Evolutionary conservation across 495 filamentous ascomycete species (phyloP).

Genomic region (Cudoniella acicularis): DNA sequence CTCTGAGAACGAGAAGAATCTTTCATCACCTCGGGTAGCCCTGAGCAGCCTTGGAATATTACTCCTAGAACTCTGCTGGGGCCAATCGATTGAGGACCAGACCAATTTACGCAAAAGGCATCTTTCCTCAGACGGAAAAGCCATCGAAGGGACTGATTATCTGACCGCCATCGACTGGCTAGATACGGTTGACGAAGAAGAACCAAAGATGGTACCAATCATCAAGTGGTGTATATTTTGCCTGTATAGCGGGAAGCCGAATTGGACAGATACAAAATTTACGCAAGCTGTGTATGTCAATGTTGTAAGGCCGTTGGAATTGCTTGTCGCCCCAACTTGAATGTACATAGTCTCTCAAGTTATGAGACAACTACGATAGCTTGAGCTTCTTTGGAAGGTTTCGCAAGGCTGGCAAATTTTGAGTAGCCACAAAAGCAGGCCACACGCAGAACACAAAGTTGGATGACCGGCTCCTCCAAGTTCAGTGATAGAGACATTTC

Average conservation of each 20-base stretch:
- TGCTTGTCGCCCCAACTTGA: no score
- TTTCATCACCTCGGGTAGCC: neutral
- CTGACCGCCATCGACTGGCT: slow-evolving; percentile 10
- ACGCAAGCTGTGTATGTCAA: slow-evolving; percentile 11
- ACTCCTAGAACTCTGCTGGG: slow-evolving; percentile 28
- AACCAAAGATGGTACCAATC: slow-evolving; percentile 1
- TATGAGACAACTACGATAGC: no score
- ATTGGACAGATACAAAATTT: slow-evolving; percentile 11
- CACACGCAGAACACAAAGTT: no score
- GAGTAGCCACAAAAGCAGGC: no score
- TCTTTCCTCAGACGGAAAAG: slow-evolving; percentile 3
- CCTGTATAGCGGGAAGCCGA: slow-evolving; percentile 8
- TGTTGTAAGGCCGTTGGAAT: slow-evolving; percentile 18
- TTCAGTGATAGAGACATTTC: no score
- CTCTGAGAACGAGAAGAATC: neutral
- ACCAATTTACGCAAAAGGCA: slow-evolving; percentile 7
- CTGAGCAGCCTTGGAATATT: slow-evolving; percentile 23
- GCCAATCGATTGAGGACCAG: slow-evolving; percentile 22
- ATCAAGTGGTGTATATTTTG: slow-evolving; percentile 17
- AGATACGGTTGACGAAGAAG: slow-evolving; percentile 13
- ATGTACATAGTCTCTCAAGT: no score
- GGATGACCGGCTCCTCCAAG: no score
- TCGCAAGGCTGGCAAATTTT: no score
- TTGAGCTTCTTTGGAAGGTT: no score
- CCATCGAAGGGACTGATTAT: slow-evolving; percentile 2